Base-by-base conservation (phyloP, 805 yeast species). In the Pichia deserticola region DNA sequence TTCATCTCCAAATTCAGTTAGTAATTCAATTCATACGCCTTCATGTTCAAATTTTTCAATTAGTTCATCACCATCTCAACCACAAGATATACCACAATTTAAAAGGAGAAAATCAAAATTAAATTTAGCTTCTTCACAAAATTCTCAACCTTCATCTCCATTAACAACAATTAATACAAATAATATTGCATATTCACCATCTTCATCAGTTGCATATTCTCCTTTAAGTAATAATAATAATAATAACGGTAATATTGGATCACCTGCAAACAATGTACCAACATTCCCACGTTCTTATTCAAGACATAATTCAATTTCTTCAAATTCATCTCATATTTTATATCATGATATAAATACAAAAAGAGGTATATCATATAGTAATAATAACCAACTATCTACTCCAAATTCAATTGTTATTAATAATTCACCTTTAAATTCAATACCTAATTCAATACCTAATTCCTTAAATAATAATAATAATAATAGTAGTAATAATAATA, bases 81-180 rank as follows among this genome's bases (percentile, higher is more conserved):
- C 65, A 13, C 65, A 63, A 50, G 66, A 63, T 51, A 58, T 61
- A 25, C 63, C 63, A 15, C 60, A 57, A 33, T 60, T 62, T 39
- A 67, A 67, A 44, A 55, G 71, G 43, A 46, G 69, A 25, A 65
- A 66, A 43, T 64, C 69, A 8, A 59, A 55, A 51, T 40, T 60
- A 13, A 51, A 42, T 40, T 42, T 54, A 33, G 44, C 54, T 6
- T 33, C 46, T 9, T 51, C 51, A 9, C 53, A 52, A 29, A 33
- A 25, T 8, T 61, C 68, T 2, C 61, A 57, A 49, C 59, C 66
- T 4, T 57, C 65, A 7, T 63, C 69, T 25, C 66, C 66, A 15
- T 44, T 54, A 44, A 46, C 47, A 20, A 36, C 43, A 6, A 48
- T 44, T 9, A 43, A 43, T 43, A 43, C 30, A 3, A 40, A 34